Base-by-base conservation (phyloP, 208 protist species). In the Leishmania guyanensis region DNA sequence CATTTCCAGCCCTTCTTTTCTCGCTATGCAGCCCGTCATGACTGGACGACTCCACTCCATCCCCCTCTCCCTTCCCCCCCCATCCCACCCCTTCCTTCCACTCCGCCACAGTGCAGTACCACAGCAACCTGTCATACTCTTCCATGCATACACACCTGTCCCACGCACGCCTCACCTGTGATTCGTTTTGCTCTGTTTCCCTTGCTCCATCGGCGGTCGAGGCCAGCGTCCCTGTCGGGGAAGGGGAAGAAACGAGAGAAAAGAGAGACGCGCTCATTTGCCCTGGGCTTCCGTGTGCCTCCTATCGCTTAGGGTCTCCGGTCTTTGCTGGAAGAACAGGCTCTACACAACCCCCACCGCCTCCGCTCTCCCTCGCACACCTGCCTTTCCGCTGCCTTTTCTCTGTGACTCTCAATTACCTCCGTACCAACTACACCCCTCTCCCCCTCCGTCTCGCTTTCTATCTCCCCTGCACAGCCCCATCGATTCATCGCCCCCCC, bases 121-220 rank as follows among this genome's bases (percentile, higher is more conserved):
- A 10, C 22, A 22, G 17, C 26, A 60, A 17, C 29, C 29, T 62
- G 53, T 54, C 53, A 43, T 56, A 53, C 43, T n/a, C 58, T 14
- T 58, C 51, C 48, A 68, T 69, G 20, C 76, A 73, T n/a, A 80
- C 8, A 75, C 68, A 75, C n/a, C 22, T 36, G 43, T 14, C 26
- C 20, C 17, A 69, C 20, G 53, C 53, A 56, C 16, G 16, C 53
- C 16, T 56, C 53, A 20, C 53, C 16, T 56, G 43, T 46, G 43
- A 46, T 46, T 46, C 43, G 43, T 46, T 56, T 56, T 20, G 53
- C 53, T 56, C 53, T 20, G 53, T 56, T 56, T 46, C 43, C 43
- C 43, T 46, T 46, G 43, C 43, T 46, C 43, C 43, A 46, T 46
- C 43, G 43, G 43, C 43, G 43, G 43, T 46, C 43, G 43, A 46